Percentiles rank a stretch among this genome's conserved stretches.
Evolutionary conservation across 768 basidiomycete species (phyloP).

Genomic region (Kwoniella heveanensis): DNA sequence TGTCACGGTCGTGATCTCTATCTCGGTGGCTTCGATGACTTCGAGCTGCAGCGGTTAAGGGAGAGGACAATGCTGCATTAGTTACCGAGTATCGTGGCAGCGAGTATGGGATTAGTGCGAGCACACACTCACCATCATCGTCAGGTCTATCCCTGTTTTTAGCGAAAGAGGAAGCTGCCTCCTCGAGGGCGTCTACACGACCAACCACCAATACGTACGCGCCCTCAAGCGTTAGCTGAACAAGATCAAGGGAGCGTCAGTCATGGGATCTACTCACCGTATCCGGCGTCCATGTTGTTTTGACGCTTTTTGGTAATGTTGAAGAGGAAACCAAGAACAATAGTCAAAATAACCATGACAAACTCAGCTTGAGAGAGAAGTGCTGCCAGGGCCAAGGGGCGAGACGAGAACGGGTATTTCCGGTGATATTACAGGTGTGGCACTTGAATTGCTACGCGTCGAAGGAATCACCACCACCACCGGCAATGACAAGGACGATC

Average conservation of each 20-base stretch:
- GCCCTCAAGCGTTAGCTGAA: not conserved
- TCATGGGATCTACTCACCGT: slow-evolving; percentile 31
- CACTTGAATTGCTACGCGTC: not conserved
- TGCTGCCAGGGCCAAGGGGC: not conserved
- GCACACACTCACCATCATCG: slow-evolving; percentile 38
- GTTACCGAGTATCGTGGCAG: too few species aligned
- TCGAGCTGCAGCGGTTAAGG: too few species aligned
- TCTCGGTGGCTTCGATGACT: slow-evolving; percentile 58
- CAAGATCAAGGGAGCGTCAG: not conserved
- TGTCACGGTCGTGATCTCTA: slow-evolving; percentile 21
- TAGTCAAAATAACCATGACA: too few species aligned
- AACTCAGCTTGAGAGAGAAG: not conserved
- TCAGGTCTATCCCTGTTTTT: slow-evolving; percentile 32
- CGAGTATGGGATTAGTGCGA: too few species aligned
- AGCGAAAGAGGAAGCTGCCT: slow-evolving; percentile 47
- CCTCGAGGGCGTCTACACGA: slow-evolving; percentile 53
- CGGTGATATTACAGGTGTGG: slow-evolving; percentile 12
- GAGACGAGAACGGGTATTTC: slow-evolving; percentile 10
- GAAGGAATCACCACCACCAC: too few species aligned
- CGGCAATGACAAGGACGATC: not conserved
- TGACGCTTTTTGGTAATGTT: slow-evolving; percentile 4
- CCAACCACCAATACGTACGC: not conserved
- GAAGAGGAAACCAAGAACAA: not conserved
- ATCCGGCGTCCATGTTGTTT: slow-evolving; percentile 47
- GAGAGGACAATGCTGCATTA: too few species aligned